These are phyloP conservation scores for Hanseniaspora mollemarum DNA, from an alignment of 805 yeast species.

Conservation along the genomic window DNA sequence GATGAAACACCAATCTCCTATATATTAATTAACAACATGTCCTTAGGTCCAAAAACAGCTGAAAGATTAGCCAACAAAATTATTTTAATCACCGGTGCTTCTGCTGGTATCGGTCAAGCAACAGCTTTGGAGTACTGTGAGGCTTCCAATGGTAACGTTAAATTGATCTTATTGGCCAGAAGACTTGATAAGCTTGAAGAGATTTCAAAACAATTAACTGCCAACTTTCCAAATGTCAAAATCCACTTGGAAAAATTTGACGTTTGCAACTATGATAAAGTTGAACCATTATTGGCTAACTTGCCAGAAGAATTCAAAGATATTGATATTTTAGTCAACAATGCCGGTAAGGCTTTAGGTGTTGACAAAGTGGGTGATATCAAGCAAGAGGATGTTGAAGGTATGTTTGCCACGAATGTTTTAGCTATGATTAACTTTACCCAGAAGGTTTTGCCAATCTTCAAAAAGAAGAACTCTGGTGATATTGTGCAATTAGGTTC, in stretches of 20 bases:
- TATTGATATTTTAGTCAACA: conserved; percentile 57
- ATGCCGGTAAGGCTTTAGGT: conserved; percentile 76
- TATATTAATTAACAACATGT: conserved; percentile 32
- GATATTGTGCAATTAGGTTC: conserved; percentile 68
- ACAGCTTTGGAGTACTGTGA: conserved; percentile 79
- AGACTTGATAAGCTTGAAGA: conserved; percentile 50
- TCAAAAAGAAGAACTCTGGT: conserved; percentile 59
- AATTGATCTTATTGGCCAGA: conserved; percentile 68
- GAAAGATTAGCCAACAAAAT: conserved; percentile 70
- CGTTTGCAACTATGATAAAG: conserved; percentile 43
- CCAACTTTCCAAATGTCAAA: conserved; percentile 38
- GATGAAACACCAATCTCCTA: no score
- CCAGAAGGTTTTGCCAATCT: conserved; percentile 60
- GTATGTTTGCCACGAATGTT: conserved; percentile 80
- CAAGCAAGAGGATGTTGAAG: conserved; percentile 48
- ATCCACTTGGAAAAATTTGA: conserved; percentile 43
- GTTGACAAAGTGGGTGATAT: conserved; percentile 64
- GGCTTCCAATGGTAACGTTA: conserved; percentile 58
- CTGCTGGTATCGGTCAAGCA: conserved; percentile 89
- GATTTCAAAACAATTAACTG: conserved; percentile 38
- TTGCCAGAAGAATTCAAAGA: conserved; percentile 52
- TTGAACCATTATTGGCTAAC: conserved; percentile 39
- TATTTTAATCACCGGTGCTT: conserved; percentile 87
- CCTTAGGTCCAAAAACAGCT: conserved; percentile 63
- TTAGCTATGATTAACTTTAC: conserved; percentile 74